Percentiles rank a stretch among this genome's conserved stretches.
These are phyloP conservation scores for Gigaspora rosea DNA, from an alignment of 192 early-diverging fungal species.

Conservation along the genomic window DNA sequence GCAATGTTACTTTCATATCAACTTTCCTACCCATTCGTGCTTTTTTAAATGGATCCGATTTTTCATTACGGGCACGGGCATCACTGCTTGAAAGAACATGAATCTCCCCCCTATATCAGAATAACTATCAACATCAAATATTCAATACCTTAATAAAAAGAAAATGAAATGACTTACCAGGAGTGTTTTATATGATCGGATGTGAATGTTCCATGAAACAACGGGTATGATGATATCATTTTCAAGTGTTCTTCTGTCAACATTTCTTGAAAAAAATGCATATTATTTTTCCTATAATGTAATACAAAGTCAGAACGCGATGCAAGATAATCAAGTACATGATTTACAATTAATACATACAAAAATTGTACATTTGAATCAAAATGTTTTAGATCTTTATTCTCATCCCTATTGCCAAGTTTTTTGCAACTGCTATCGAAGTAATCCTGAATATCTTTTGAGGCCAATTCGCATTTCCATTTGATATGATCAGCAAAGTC, in stretches of 20 bases:
- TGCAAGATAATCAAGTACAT: conserved; percentile 7
- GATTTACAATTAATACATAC: conserved; percentile 24
- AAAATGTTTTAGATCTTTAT: conserved; percentile 1
- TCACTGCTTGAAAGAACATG: conserved; percentile 1
- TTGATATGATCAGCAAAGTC: conserved; percentile 19
- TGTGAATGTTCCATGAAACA: conserved; percentile 12
- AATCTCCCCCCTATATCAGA: conserved; percentile 19
- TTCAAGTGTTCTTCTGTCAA: conserved; percentile 6
- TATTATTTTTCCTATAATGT: conserved; percentile 12
- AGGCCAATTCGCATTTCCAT: neutral
- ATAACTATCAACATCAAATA: neutral
- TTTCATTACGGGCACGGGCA: neutral
- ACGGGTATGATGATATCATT: conserved; percentile 1
- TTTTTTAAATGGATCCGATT: conserved; percentile 15
- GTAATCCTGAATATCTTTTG: conserved; percentile 18
- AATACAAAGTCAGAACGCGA: conserved; percentile 13
- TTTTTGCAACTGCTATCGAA: conserved; percentile 7
- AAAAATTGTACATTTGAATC: conserved; percentile 10
- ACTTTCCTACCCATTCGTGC: conserved; percentile 21
- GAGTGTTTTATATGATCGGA: conserved; percentile 1
- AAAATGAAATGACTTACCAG: conserved; percentile 5
- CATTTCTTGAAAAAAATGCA: conserved; percentile 6
- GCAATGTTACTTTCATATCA: conserved; percentile 15
- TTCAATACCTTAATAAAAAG: neutral
- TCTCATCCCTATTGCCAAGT: neutral